Conservation (phyloP, 495 filamentous ascomycete genomes). For the Durotheca rogersii region DNA sequence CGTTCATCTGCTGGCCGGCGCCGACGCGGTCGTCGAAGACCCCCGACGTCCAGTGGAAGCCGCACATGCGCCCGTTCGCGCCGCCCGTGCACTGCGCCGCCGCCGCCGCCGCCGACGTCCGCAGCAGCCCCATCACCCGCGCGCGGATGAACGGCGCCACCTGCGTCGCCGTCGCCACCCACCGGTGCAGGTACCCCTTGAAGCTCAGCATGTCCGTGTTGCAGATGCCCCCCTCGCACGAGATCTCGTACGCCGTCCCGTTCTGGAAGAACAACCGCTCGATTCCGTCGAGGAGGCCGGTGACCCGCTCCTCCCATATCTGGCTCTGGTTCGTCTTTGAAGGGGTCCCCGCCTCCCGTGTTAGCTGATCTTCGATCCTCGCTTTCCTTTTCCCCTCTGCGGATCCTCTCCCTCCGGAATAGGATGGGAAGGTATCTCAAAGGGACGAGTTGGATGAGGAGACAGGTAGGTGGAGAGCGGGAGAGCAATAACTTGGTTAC, state of each 20-base stretch:
- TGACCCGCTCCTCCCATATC: conserved; percentile 60
- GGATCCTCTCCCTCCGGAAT: neutral
- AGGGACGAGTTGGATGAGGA: neutral
- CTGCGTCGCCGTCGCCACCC: conserved; percentile 71
- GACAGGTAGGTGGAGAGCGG: neutral
- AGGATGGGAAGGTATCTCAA: neutral
- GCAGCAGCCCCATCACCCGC: conserved; percentile 64
- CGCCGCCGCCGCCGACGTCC: conserved; percentile 66
- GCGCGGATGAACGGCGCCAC: conserved; percentile 66
- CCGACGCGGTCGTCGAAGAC: conserved; percentile 61
- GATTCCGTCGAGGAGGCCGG: conserved; percentile 60
- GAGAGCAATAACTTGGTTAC: conserved; percentile 33
- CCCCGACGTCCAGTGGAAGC: conserved; percentile 63
- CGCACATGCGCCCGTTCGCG: conserved; percentile 60
- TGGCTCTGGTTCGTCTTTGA: conserved; percentile 57
- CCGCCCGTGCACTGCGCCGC: conserved; percentile 66
- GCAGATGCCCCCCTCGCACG: conserved; percentile 68
- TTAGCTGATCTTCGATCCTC: conserved; percentile 1
- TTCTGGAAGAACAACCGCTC: conserved; percentile 60
- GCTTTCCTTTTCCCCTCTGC: neutral
- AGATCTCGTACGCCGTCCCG: conserved; percentile 58
- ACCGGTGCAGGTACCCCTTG: conserved; percentile 83
- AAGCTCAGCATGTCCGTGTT: conserved; percentile 78
- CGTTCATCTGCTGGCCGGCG: conserved; percentile 70
- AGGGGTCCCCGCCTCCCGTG: too few relatives aligned